Conservation (phyloP, 805 yeast species). For the Candida lessepsii region DNA sequence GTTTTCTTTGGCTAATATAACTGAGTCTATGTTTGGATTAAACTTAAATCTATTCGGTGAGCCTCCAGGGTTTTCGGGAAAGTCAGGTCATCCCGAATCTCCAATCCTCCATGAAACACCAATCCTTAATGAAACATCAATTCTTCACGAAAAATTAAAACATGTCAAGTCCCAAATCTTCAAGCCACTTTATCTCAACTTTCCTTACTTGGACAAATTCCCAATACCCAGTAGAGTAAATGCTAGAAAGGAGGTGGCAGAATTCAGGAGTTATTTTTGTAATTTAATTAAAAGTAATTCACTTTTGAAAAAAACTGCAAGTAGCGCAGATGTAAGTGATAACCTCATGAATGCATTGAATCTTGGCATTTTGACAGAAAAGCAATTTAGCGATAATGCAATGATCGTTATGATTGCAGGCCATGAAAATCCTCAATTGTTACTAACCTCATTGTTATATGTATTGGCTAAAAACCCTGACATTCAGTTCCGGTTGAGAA, state of each 20-base stretch:
- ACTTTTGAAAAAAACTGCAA: no score
- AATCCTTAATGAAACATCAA: slow-evolving; percentile 23
- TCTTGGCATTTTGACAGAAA: slow-evolving; percentile 35
- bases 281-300: slow-evolving; percentile 27
- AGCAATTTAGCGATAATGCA: slow-evolving; percentile 53
- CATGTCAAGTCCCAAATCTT: slow-evolving; percentile 52
- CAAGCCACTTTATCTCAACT: slow-evolving; percentile 51
- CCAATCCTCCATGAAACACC: no score
- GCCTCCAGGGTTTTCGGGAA: no score
- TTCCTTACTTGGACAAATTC: slow-evolving; percentile 51
- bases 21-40: slow-evolving; percentile 50
- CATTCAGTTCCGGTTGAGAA: slow-evolving; percentile 32
- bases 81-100: no score
- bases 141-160: slow-evolving; percentile 40
- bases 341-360: slow-evolving; percentile 40
- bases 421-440: slow-evolving; percentile 60
- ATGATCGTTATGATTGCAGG: slow-evolving; percentile 60
- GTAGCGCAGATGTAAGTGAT: slow-evolving; percentile 40
- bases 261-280: slow-evolving; percentile 39
- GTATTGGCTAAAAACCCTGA: slow-evolving; percentile 42
- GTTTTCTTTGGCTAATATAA: slow-evolving; percentile 47
- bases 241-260: slow-evolving; percentile 43
- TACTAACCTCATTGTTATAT: slow-evolving; percentile 47
- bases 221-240: slow-evolving; percentile 47
- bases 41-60: slow-evolving; percentile 43